Base-by-base conservation (phyloP, 1,284 basidiomycete genomes). In the Cutaneotrichosporon sp. region DNA sequence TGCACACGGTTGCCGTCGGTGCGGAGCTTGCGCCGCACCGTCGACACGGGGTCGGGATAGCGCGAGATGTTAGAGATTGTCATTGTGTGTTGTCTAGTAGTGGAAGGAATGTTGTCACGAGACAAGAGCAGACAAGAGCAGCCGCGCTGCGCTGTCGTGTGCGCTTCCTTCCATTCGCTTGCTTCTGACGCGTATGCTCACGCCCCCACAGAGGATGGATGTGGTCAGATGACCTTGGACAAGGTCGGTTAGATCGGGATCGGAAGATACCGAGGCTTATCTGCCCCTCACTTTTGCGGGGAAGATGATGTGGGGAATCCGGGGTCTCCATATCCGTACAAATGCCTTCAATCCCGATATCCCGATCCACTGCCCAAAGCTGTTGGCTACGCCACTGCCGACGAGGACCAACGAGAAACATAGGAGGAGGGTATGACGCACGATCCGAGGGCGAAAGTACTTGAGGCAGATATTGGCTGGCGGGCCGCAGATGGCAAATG, bases 21-120 rank as follows among this genome's bases (percentile, higher is more conserved):
- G 32, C 65, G 61, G 21, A 65, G 32, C 11, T 47, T 34, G 42
- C 52, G 6, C 5, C 49, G 57, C 8, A 62, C 30, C n/a, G 42
- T 38, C 16, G 22, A n/a, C n/a, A 18, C 30, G 16, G 65, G 65
- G 58, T 63, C 55, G 13, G 65, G 65, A 34, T 65, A 65, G 10
- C 55, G 30, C 18, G 65, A 56, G 18, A 47, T 62, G 42, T 62
- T 58, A 1, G 61, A 57, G 18, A 65, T 42, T 32, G 62, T 65
- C 56, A 65, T 59, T 16, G 42, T 46, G 42, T 46, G 42, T 46
- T 46, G 42, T 46, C 11, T 3, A 26, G 26, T 26, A 26, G 2
- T 26, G 3, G 26, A 26, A 26, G 26, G 26, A 26, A 26, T 26
- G 26, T 40, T 40, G 38, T 40, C 38, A 40, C 13, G 38, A 40